Evolutionary conservation across 2,329 filamentous ascomycete species (phyloP).

Genomic region (Colletotrichum costaricense): DNA sequence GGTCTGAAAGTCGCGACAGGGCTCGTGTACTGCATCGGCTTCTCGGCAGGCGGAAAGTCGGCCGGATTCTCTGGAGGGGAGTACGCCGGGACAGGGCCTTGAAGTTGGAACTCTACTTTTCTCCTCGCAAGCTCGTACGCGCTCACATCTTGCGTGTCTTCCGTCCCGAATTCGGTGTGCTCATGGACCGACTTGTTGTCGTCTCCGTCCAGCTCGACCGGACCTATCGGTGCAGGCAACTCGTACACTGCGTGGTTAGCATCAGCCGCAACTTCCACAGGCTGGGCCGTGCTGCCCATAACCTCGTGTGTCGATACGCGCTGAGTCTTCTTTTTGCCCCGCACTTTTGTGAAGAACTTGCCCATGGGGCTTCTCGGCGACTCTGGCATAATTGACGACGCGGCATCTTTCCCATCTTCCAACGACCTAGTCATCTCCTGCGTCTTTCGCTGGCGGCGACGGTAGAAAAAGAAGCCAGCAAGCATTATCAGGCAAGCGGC

Average conservation of each 20-base stretch:
- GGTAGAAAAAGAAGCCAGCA: slow-evolving; percentile 45
- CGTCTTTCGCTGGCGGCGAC: slow-evolving; percentile 49
- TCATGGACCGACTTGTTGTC: slow-evolving; percentile 50
- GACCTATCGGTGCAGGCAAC: slow-evolving; percentile 57
- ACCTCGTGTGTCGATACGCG: slow-evolving; percentile 37
- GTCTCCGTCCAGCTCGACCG: slow-evolving; percentile 60
- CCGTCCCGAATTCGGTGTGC: slow-evolving; percentile 54
- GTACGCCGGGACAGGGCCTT: slow-evolving; percentile 62
- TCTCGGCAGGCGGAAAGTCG: slow-evolving; percentile 42
- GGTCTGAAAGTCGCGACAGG: slow-evolving; percentile 48
- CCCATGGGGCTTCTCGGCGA: slow-evolving; percentile 49
- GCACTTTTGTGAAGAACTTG: slow-evolving; percentile 57
- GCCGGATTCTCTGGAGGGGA: slow-evolving; percentile 50
- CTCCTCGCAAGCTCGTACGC: slow-evolving; percentile 63
- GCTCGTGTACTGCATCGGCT: slow-evolving; percentile 49
- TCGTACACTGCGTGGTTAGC: slow-evolving; percentile 63
- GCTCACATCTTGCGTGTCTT: slow-evolving; percentile 52
- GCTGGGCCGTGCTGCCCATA: slow-evolving; percentile 46
- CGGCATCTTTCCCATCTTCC: slow-evolving; percentile 51
- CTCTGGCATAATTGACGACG: slow-evolving; percentile 47
- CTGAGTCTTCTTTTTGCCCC: slow-evolving; percentile 42
- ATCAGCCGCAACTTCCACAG: slow-evolving; percentile 53
- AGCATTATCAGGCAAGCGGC: slow-evolving; percentile 44
- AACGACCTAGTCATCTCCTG: slow-evolving; percentile 33
- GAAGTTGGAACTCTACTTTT: slow-evolving; percentile 63